phyloP scores from a whole-genome alignment of 2,329 filamentous ascomycete species.

The Bipolaris victoriae region DNA sequence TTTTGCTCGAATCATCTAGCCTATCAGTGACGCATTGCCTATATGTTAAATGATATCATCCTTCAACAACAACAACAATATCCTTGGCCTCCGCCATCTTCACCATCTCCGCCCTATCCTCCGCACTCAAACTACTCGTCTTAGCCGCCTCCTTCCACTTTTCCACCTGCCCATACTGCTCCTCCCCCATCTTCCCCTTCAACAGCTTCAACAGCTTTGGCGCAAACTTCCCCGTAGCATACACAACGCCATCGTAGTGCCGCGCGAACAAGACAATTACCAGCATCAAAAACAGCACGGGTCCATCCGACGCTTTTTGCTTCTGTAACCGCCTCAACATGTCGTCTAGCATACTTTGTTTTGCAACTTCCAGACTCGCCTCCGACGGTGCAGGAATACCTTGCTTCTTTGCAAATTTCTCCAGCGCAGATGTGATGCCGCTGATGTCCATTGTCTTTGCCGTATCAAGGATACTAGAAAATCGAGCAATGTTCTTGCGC shows the following conservation, averaged over 20 bases:
- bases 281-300: slow-evolving; percentile 47
- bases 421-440: slow-evolving; percentile 24
- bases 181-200: slow-evolving; percentile 29
- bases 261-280: slow-evolving; percentile 43
- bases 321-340: slow-evolving; percentile 45
- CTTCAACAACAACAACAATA: not conserved
- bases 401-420: slow-evolving; percentile 47
- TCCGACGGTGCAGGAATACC: slow-evolving; percentile 19
- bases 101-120: slow-evolving; percentile 45
- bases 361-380: slow-evolving; percentile 22
- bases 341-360: slow-evolving; percentile 39
- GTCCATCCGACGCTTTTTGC: slow-evolving; percentile 43
- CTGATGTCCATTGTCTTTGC: slow-evolving; percentile 17
- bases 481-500: slow-evolving; percentile 38
- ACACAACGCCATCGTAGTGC: slow-evolving; percentile 43
- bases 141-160: slow-evolving; percentile 49
- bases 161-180: slow-evolving; percentile 41
- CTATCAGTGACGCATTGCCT: too few species aligned
- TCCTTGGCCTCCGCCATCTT: slow-evolving; percentile 28
- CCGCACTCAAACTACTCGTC: slow-evolving; percentile 35
- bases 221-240: slow-evolving; percentile 51
- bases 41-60: not conserved
- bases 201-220: slow-evolving; percentile 49
- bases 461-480: slow-evolving; percentile 32
- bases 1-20: not conserved